A percentile compares a stretch with the other conserved stretches of the same genome.
phyloP scores from a whole-genome alignment of 2,329 filamentous ascomycete genomes.

The Trichoderma afroharzianum region DNA sequence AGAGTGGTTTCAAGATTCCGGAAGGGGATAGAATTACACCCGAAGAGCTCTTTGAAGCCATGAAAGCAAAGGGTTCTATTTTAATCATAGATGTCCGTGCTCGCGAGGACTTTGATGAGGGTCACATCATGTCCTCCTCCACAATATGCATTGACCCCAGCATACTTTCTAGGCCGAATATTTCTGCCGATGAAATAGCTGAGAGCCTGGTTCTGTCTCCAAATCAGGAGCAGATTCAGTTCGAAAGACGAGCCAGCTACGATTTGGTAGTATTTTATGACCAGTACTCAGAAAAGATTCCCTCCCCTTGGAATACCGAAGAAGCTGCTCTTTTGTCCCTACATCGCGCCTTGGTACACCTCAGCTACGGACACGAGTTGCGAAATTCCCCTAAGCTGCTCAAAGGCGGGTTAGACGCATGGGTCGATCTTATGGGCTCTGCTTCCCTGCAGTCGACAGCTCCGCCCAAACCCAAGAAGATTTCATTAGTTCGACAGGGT shows the following conservation, averaged over 20 bases:
- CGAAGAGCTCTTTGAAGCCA: conserved; percentile 66
- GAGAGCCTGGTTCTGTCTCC: conserved; percentile 70
- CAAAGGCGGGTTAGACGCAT: conserved; percentile 78
- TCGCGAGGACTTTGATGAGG: conserved; percentile 77
- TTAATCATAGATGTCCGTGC: conserved; percentile 82
- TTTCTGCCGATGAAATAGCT: conserved; percentile 58
- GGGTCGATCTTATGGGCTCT: conserved; percentile 76
- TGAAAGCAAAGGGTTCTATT: conserved; percentile 58
- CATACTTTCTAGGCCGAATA: conserved; percentile 65
- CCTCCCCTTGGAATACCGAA: conserved; percentile 32
- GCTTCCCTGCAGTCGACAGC: conserved; percentile 52
- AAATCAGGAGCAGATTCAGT: conserved; percentile 69
- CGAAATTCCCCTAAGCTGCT: conserved; percentile 73
- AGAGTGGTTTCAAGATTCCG: conserved; percentile 47
- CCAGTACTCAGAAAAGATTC: conserved; percentile 56
- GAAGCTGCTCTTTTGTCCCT: conserved; percentile 64
- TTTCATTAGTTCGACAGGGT: background rate
- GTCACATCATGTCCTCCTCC: conserved; percentile 79
- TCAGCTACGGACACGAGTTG: conserved; percentile 74
- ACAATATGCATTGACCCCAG: conserved; percentile 87
- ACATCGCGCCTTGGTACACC: conserved; percentile 75
- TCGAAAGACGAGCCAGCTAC: conserved; percentile 68
- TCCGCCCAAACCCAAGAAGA: conserved; percentile 4
- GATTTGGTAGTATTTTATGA: conserved; percentile 93
- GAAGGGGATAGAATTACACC: conserved; percentile 59